Evolutionary conservation across 164 flowering plant species (phyloP), one percentile per base, ranked within the genome.

Genomic region (Pachysandra terminalis): DNA sequence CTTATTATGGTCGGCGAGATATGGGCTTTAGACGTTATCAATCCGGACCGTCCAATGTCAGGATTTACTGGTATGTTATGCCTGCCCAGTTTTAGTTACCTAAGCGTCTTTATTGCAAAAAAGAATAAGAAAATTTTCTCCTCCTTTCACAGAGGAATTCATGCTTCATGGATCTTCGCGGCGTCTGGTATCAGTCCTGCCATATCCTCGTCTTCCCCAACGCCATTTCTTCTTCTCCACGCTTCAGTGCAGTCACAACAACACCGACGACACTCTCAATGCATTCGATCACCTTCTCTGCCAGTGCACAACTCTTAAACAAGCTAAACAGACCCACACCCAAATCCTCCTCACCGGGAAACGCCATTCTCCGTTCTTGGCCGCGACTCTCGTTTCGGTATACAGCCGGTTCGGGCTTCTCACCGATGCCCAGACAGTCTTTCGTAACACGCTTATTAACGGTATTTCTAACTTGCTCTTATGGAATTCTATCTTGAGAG

Each of bases 401-500:
- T 91, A 86, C 68, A 49, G 84, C 25, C 73, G 75, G 22, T 77
- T 79, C 15, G 82, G 83, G 78, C 65, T 60, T 27, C 64, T 90
- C 25, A 2, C 51, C 5, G 78, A 81, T 59, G 84, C 98, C 26
- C 78, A 60, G 21, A 73, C 56, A 19, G 91, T 85, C 63, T 88
- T 90, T 68, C 75, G 73, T 14, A 52, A 63, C 19, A 17, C 32
- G n/a, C 78, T 80, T 6, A 19, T 70, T 56, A 75, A 75, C 13
- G 69, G 75, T 59, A 9, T 15, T 15, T 73, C 76, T 0, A 79
- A 78, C 60, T 41, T 74, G n/a, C 72, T 84, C 0, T 53, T 87
- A 61, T 87, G 94, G 91, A 90, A 92, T 70, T 81, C 95, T 16
- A 85, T 92, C 9, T 41, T 92, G 58, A 84, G 95, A 69, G 98